These are phyloP conservation scores for Backusella tuberculispora DNA, from an alignment of 192 early-diverging fungal species.

Conservation along the genomic window DNA sequence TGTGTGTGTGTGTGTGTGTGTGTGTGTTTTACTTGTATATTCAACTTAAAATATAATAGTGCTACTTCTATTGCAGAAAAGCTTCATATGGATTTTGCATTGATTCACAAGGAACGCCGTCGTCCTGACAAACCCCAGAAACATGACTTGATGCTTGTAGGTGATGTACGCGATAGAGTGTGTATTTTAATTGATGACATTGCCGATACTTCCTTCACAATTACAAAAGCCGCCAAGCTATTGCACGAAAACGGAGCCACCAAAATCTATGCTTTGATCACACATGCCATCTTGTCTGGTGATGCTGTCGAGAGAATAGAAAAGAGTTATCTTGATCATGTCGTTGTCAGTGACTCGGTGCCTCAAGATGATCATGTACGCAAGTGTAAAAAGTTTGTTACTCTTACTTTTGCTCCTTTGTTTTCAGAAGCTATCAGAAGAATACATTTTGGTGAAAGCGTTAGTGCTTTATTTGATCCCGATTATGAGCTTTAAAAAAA, in stretches of 20 bases:
- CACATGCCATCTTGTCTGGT: slow-evolving; percentile 90
- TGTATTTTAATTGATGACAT: slow-evolving; percentile 96
- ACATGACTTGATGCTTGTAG: slow-evolving; percentile 89
- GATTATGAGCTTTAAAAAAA: slow-evolving; percentile 26
- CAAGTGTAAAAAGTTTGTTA: slow-evolving; percentile 79
- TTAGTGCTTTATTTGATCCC: slow-evolving; percentile 77
- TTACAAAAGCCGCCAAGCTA: slow-evolving; percentile 86
- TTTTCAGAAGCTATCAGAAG: slow-evolving; percentile 95
- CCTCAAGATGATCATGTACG: slow-evolving; percentile 86
- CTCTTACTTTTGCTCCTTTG: slow-evolving; percentile 83
- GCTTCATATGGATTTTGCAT: slow-evolving; percentile 94
- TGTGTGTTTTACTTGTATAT: slow-evolving; percentile 7
- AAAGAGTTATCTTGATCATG: slow-evolving; percentile 74
- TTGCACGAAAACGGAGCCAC: slow-evolving; percentile 86
- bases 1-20: too few species aligned
- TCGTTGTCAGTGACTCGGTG: slow-evolving; percentile 93
- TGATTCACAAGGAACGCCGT: slow-evolving; percentile 94
- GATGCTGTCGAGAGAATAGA: slow-evolving; percentile 84
- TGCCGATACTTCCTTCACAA: slow-evolving; percentile 91
- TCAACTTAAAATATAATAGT: slow-evolving; percentile 21
- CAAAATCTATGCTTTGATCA: slow-evolving; percentile 91
- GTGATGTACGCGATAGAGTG: slow-evolving; percentile 83
- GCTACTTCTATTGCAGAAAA: slow-evolving; percentile 91
- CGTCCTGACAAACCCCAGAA: slow-evolving; percentile 61
- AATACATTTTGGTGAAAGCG: slow-evolving; percentile 94